These are phyloP conservation scores for Sporisorium scitamineum DNA, from an alignment of 1,284 basidiomycete species.

Conservation along the genomic window DNA sequence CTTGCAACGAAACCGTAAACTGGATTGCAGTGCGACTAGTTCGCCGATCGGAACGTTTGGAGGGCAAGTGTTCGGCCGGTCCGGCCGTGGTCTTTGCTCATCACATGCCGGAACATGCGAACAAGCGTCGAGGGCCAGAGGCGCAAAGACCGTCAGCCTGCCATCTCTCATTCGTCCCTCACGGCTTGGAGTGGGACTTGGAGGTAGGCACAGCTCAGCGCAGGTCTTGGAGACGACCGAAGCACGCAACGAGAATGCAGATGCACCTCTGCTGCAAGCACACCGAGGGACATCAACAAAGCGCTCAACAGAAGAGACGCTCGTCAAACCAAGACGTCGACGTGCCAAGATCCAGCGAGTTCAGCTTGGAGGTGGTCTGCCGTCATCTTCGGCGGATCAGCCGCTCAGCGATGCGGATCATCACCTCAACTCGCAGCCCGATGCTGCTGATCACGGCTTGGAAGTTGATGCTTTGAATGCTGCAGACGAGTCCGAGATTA, in stretches of 20 bases:
- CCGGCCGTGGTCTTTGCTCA: neutral
- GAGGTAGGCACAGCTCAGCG: neutral
- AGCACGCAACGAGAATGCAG: slow-evolving; percentile 18
- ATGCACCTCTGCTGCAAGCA: neutral
- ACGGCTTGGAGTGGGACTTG: neutral
- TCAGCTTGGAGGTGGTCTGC: slow-evolving; percentile 6
- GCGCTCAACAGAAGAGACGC: neutral
- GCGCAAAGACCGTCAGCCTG: slow-evolving; percentile 8
- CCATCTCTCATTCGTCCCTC: neutral
- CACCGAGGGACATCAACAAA: neutral
- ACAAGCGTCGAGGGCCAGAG: neutral
- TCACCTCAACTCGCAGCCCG: slow-evolving; percentile 29
- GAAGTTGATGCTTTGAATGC: neutral
- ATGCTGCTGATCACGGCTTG: too few species aligned
- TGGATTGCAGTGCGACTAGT: slow-evolving; percentile 16
- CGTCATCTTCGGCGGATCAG: slow-evolving; percentile 16
- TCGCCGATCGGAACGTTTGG: slow-evolving; percentile 35
- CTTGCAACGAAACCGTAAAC: slow-evolving; percentile 9
- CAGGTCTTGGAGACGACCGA: neutral
- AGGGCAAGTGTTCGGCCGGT: slow-evolving; percentile 6
- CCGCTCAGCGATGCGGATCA: slow-evolving; percentile 31
- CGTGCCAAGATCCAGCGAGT: slow-evolving; percentile 32
- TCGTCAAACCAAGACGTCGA: slow-evolving; percentile 4
- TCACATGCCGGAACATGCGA: slow-evolving; percentile 7
- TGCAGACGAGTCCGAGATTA: slow-evolving; percentile 43